phyloP scores from a whole-genome alignment of 768 basidiomycete genomes.

The Macrolepiota fuliginosa region DNA sequence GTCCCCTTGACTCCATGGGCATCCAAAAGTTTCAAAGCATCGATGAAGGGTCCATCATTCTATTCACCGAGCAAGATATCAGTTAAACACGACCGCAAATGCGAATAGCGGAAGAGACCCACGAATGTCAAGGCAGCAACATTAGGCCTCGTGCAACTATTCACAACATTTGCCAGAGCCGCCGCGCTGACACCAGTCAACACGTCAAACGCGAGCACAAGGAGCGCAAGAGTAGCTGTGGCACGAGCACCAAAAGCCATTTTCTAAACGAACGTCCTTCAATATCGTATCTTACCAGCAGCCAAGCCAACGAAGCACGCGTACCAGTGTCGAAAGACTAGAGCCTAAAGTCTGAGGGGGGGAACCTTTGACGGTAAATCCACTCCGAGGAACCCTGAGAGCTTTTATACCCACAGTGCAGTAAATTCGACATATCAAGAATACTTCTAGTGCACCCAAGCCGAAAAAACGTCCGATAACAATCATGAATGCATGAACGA shows the following conservation, averaged over 20 bases:
- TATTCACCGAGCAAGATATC: neutral
- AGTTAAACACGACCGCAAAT: neutral
- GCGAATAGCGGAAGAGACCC: neutral
- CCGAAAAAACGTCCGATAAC: too few relatives aligned
- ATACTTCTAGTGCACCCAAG: too few relatives aligned
- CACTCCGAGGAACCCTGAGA: too few relatives aligned
- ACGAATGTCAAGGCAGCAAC: slow-evolving; percentile 8
- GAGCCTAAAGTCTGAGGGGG: too few relatives aligned
- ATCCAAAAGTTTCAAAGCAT: slow-evolving; percentile 27
- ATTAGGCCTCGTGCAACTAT: neutral
- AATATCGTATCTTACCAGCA: neutral
- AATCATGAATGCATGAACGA: too few relatives aligned
- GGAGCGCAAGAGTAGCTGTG: neutral
- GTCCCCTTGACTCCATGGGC: slow-evolving; percentile 33
- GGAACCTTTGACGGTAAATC: too few relatives aligned
- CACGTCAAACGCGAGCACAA: neutral
- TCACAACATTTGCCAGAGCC: neutral
- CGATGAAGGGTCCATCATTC: slow-evolving; percentile 22
- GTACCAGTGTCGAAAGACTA: too few relatives aligned
- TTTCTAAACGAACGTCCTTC: neutral
- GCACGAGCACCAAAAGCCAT: neutral
- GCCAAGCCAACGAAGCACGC: too few relatives aligned
- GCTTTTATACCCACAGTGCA: too few relatives aligned
- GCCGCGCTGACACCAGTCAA: neutral
- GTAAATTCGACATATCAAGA: too few relatives aligned